Base-by-base conservation (phyloP, 1,139 yeast genomes). In the Saccharomyces pastorianus region DNA sequence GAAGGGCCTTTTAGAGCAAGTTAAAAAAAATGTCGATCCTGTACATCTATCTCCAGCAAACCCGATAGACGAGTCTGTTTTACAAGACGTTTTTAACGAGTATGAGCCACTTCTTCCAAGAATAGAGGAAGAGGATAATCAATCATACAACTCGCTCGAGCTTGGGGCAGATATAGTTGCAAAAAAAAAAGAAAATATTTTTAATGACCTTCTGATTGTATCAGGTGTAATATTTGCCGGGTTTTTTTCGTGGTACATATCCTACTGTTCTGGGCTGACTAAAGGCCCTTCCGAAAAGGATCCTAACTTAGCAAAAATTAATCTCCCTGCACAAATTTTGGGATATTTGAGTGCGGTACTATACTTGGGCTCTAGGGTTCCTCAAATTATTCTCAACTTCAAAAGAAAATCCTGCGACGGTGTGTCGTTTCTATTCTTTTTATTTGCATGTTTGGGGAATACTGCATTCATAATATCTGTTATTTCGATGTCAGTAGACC, bases 371-470 rank as follows among this genome's bases (percentile, higher is more conserved):
- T 89, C 96, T 14, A 76, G 98, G 61, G 71, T 91, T 25, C 98
- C 98, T 0, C 98, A 91, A 71, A 88, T 91, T 57, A 70, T 88
- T 55, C 77, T 91, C 57, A 91, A 91, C 72, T 88, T 77, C 67
- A 77, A 83, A 68, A 79, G 97, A 63, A 89, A 89, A 72, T 86
- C 95, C 1, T 88, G 96, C 66, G 97, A 90, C 57, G 98, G 98
- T 26, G 86, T 91, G 52, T 86, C 96, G 28, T 89, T 91, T 68
- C 77, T 91, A 78, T 91, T 91, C 72, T 91, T 91, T 72, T 73
- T 90, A 46, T 90, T 91, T 76, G 97, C 98, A 34, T 89, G 96
- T 68, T 73, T 91, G 56, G 98, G 98, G 49, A 91, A 91, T 69
- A 75, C 88, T 66, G 88, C 96, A 0, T 91, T 89, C 64, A 96